These are phyloP conservation scores for Globisporangium spiculum DNA, from an alignment of 352 stramenopile species.

Conservation along the genomic window DNA sequence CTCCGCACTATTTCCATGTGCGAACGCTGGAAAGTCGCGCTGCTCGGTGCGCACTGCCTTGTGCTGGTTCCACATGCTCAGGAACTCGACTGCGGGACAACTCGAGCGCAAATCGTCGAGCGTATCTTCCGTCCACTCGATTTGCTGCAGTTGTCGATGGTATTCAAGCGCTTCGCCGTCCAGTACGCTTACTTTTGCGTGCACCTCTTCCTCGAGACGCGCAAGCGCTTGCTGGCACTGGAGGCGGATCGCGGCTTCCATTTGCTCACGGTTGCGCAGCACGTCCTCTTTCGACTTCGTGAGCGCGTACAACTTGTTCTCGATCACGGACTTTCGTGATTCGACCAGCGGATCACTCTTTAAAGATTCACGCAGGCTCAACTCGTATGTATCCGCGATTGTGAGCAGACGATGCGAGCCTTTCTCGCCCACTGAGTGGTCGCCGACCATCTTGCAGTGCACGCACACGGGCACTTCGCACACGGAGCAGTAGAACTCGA, in stretches of 20 bases:
- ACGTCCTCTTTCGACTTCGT: slow-evolving; percentile 30
- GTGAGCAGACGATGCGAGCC: slow-evolving; percentile 61
- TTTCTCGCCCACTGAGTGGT: slow-evolving; percentile 79
- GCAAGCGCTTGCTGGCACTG: slow-evolving; percentile 48
- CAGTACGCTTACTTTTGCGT: slow-evolving; percentile 47
- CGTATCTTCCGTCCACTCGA: slow-evolving; percentile 68
- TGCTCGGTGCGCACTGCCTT: slow-evolving; percentile 62
- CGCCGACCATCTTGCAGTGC: slow-evolving; percentile 80
- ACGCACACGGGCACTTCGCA: slow-evolving; percentile 67
- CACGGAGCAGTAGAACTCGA: slow-evolving; percentile 76
- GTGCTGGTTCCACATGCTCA: slow-evolving; percentile 66
- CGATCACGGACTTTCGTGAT: slow-evolving; percentile 62
- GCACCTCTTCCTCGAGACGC: slow-evolving; percentile 39
- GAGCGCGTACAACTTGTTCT: slow-evolving; percentile 50
- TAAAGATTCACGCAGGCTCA: slow-evolving; percentile 58
- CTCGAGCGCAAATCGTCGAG: slow-evolving; percentile 48
- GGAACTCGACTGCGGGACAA: slow-evolving; percentile 52
- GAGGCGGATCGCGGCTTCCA: slow-evolving; percentile 45
- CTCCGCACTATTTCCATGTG: slow-evolving; percentile 28
- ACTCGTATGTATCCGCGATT: slow-evolving; percentile 65
- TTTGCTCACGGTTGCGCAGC: slow-evolving; percentile 38
- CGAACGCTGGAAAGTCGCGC: slow-evolving; percentile 52
- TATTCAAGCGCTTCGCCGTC: slow-evolving; percentile 62
- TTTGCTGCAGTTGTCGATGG: slow-evolving; percentile 59
- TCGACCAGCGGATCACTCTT: slow-evolving; percentile 61